Evolutionary conservation across 2,329 filamentous ascomycete genomes (phyloP), one percentile per base, ranked within the genome.

Genomic region (Penicillium thymicola): DNA sequence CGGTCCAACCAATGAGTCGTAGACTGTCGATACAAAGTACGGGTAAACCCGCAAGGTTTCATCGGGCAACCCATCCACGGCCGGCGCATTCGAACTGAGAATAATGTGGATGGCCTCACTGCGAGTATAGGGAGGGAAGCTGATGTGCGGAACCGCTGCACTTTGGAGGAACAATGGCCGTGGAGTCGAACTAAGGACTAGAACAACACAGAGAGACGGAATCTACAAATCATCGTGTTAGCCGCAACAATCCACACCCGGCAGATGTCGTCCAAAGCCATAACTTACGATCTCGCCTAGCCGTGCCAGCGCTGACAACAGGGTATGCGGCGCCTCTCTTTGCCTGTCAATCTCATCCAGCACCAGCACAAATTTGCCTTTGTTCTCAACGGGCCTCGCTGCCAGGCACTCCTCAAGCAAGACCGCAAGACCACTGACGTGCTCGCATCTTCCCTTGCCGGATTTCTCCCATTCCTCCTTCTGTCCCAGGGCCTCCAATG

Each of bases 281-380:
- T 30, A 46, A 76, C 86, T 66, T 76, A 94, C 90, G 59, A 88
- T 82, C 72, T 97, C 92, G 14, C 89, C 88, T 21, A 99, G 74
- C 59, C 92, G 83, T 23, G 89, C 90, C 59, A 99, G 76, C 13
- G 90, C 92, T 32, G 92, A 87, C 5, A 96, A 76, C 14, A 97
- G 76, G 1, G 90, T 96, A 3, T 85, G 82, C 6, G 89, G 85
- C 6, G 89, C 85, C 68, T 97, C 93, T 67, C 88, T 82, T 72
- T 96, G 89, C 60, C 82, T 84, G 72, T 97, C 93, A 55, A 97
- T 87, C 11, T 86, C 90, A 77, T 97, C 94, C 60, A 97, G 82
- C 11, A 97, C 89, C 56, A 97, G 75, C 9, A 93, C 86, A 65
- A 96, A 92, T 61, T 87, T 85, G 62, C 78, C 79, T 37, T 57